phyloP scores from a whole-genome alignment of 306 rosid species.

The Rosa persica region DNA sequence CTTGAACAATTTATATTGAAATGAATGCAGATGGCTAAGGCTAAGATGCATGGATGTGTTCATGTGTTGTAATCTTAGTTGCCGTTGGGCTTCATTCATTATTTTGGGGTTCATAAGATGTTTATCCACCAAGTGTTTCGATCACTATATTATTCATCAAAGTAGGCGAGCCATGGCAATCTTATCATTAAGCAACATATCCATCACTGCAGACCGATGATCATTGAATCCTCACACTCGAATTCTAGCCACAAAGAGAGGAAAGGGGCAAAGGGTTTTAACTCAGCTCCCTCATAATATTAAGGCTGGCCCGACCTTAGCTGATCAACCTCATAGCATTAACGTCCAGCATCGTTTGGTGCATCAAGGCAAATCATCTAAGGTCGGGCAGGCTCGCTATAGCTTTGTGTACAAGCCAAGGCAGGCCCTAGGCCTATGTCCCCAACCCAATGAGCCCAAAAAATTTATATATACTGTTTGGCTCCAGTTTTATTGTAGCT shows the following conservation, averaged over 20 bases:
- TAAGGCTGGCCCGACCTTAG: not conserved
- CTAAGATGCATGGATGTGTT: not conserved
- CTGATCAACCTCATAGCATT: not conserved
- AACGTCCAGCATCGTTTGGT: not conserved
- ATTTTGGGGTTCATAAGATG: constrained; percentile 1
- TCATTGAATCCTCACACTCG: constrained; percentile 1
- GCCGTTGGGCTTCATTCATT: constrained; percentile 8
- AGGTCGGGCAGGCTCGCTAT: no score
- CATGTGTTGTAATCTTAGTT: not conserved
- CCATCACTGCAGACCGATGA: not conserved
- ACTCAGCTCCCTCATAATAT: not conserved
- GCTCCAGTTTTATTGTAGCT: no score
- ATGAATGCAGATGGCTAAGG: constrained; percentile 3
- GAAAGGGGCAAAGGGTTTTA: not conserved
- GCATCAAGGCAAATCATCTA: no score
- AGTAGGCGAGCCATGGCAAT: not conserved
- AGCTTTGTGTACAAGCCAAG: no score
- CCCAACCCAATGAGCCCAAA: no score
- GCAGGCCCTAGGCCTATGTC: no score
- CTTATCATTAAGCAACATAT: constrained; percentile 3
- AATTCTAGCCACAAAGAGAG: not conserved
- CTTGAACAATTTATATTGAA: not conserved
- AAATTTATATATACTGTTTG: no score
- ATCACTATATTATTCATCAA: not conserved
- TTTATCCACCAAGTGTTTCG: not conserved